phyloP scores from a whole-genome alignment of 768 basidiomycete species.

The Phylloporus scabripes region DNA sequence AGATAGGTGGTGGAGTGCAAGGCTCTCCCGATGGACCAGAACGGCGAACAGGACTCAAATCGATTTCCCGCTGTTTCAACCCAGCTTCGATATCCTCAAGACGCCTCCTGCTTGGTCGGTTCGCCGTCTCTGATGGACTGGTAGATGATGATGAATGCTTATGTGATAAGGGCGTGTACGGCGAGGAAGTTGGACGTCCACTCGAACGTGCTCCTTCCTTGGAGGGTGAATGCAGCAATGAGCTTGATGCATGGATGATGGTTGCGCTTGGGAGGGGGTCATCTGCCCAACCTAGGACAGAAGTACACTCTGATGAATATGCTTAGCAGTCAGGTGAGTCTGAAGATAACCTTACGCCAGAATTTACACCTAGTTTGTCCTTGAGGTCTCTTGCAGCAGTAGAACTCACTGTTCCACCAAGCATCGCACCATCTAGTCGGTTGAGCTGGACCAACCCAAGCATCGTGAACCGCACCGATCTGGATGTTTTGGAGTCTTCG shows the following conservation, averaged over 20 bases:
- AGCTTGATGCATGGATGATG: background rate
- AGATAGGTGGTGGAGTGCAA: background rate
- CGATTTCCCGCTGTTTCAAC: conserved; percentile 13
- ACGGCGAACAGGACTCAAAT: conserved; percentile 8
- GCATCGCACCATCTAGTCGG: background rate
- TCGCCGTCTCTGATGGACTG: background rate
- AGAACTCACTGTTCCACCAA: conserved; percentile 32
- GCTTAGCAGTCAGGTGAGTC: background rate
- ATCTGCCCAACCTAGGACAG: conserved; percentile 32
- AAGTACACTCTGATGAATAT: background rate
- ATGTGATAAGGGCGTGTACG: background rate
- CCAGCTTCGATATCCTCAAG: conserved; percentile 14
- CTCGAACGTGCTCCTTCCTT: background rate
- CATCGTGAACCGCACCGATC: conserved; percentile 32
- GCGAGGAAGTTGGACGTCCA: background rate
- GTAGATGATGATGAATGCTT: background rate
- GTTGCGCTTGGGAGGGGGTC: conserved; percentile 11
- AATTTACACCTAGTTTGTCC: conserved; percentile 28
- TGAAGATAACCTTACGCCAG: conserved; percentile 30
- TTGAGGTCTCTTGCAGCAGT: conserved; percentile 30
- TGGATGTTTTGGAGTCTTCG: conserved; percentile 30
- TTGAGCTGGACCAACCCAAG: background rate
- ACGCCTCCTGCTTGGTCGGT: conserved; percentile 10
- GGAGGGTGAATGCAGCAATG: background rate
- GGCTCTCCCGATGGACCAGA: conserved; percentile 4